Conservation (phyloP, 495 filamentous ascomycete genomes). For the Halenospora varia region DNA sequence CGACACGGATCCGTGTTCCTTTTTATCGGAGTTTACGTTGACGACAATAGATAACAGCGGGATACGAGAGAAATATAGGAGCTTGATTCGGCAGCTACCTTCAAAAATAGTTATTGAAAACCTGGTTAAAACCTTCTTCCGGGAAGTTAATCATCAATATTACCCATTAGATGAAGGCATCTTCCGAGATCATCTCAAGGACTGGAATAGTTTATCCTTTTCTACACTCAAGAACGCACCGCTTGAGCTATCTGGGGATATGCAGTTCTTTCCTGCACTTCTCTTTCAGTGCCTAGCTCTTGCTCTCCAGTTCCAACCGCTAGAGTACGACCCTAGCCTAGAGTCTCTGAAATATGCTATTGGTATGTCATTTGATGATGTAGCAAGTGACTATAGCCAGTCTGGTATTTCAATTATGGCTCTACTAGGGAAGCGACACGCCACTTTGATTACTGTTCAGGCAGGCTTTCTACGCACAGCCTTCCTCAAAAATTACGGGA, state of each 20-base stretch:
- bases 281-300: slow-evolving; percentile 54
- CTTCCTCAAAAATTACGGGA: slow-evolving; percentile 45
- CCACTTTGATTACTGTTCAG: slow-evolving; percentile 50
- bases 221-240: slow-evolving; percentile 39
- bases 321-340: slow-evolving; percentile 40
- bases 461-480: slow-evolving; percentile 48
- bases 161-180: slow-evolving; percentile 48
- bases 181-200: slow-evolving; percentile 42
- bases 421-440: slow-evolving; percentile 51
- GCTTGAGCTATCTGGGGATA: slow-evolving; percentile 34
- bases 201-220: slow-evolving; percentile 48
- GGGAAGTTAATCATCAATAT: slow-evolving; percentile 57
- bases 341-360: slow-evolving; percentile 52
- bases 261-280: slow-evolving; percentile 51
- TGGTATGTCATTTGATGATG: slow-evolving; percentile 54
- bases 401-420: slow-evolving; percentile 46
- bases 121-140: slow-evolving; percentile 51
- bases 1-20: slow-evolving; percentile 15
- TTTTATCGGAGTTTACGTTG: slow-evolving; percentile 17
- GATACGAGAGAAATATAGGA: slow-evolving; percentile 46
- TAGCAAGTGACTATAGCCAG: slow-evolving; percentile 56
- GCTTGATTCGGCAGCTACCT: slow-evolving; percentile 48
- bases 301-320: slow-evolving; percentile 48
- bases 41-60: slow-evolving; percentile 26
- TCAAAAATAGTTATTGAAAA: slow-evolving; percentile 46